Base-by-base conservation (phyloP, 768 basidiomycete species). In the Boletus reticulatus region DNA sequence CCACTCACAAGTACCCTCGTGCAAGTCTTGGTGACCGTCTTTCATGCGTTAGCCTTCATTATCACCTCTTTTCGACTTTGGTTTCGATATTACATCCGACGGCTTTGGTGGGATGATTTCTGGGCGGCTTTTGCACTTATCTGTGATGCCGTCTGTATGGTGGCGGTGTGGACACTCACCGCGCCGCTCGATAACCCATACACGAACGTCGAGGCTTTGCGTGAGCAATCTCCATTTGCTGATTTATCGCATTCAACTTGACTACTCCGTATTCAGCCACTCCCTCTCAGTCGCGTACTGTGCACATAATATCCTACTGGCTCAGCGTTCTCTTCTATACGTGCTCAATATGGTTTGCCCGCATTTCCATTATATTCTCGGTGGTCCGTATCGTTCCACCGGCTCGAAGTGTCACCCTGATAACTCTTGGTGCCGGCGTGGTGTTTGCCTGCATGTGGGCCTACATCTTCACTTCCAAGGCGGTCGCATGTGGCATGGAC, bases 401-500 rank as follows among this genome's bases (percentile, higher is more conserved):
- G 0, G 22, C 51, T 27, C 57, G 49, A n/a, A 37, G 31, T 19
- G 50, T 57, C 47, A 24, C 9, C 16, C n/a, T 48, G 17, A 32
- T 38, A 1, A 37, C 43, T 4, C 38, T 57, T 13, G 44, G 56
- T 12, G 38, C 58, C 14, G 56, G 49, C 0, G 54, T n/a, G 29
- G 2, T 57, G 4, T 60, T 68, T 24, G 39, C 24, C 22, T 52
- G 52, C 49, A 55, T 70, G 61, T 64, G 68, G 63, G 37, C 34
- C 27, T 65, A 51, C 55, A 39, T 66, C 6, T 11, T 67, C 19
- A 16, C 41, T 4, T 48, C 55, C 52, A 69, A 69, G 37, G 17
- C 52, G 72, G 77, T 60, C 75, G 76, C 76, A 67, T 78, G 19
- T 81, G 78, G 63, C 67, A 75, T 61, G 63, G 36, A 47, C 52